Conservation (phyloP, 768 basidiomycete genomes). For the Termitomyces sp. region DNA sequence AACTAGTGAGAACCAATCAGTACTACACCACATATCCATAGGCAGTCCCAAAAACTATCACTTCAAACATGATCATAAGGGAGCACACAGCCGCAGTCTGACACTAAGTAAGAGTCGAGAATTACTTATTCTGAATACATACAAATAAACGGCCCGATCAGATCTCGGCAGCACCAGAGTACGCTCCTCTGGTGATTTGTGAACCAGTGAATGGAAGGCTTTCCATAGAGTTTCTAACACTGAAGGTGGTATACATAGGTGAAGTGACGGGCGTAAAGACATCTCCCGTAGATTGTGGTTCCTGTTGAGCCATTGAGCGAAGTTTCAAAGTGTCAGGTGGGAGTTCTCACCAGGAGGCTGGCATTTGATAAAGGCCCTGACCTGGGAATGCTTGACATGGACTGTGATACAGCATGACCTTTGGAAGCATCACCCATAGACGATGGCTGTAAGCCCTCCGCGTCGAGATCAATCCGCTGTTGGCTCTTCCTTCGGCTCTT, state of each 20-base stretch:
- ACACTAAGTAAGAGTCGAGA: neutral
- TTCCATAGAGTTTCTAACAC: conserved; percentile 29
- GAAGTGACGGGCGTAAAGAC: conserved; percentile 26
- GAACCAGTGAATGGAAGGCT: conserved; percentile 23
- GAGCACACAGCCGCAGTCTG: neutral
- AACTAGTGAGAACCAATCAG: neutral
- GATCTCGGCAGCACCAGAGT: conserved; percentile 32
- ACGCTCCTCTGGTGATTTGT: conserved; percentile 23
- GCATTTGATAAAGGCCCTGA: neutral
- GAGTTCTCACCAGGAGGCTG: conserved; percentile 4
- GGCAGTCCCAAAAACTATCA: neutral
- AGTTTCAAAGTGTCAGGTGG: neutral
- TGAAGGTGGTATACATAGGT: conserved; percentile 28
- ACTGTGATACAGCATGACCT: conserved; percentile 3
- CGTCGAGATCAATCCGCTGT: conserved; percentile 13
- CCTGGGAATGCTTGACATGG: conserved; percentile 12
- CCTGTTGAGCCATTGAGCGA: conserved; percentile 1
- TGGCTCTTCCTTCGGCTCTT: conserved; percentile 4
- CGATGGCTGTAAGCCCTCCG: conserved; percentile 14
- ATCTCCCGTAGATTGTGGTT: conserved; percentile 19
- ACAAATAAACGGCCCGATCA: conserved; percentile 13
- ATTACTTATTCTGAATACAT: neutral
- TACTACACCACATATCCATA: neutral
- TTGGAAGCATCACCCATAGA: neutral
- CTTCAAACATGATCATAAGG: neutral